Evolutionary conservation across 169 alveolate species (phyloP), one percentile per base, ranked within the genome.

Genomic region (Condylostoma magnum): DNA sequence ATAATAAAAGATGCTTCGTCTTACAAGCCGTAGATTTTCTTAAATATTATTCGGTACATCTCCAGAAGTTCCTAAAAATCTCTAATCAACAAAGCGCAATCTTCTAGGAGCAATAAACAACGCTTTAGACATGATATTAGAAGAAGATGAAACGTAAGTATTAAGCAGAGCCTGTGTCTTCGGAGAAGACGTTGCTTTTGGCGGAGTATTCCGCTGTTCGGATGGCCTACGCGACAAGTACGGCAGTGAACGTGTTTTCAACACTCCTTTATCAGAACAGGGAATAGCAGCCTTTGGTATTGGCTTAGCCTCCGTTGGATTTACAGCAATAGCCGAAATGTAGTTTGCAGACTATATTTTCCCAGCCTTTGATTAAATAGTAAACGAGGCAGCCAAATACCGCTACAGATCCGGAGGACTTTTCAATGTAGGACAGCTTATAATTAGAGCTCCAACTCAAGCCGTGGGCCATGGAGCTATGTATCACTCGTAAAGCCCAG

Each of bases 111-210:
- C 99, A 22, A 92, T 96, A 55, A 90, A 90, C 83, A 92, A 95
- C 55, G 97, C 99, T 34, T 80, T 96, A 77, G 98, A 95, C 83
- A 90, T 92, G 33, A 96, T 95, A 25, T 76, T 96, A 87, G 95
- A 85, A 53, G 85, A 90, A 22, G 98, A 96, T 75, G 91, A 96
- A 71, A 89, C 90, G 95, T 90, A 83, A 33, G 88, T 79, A 12
- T 28, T 47, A 43, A 30, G 25, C 67, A 76, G 82, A 18, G 79
- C 79, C 10, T 77, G 77, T 57, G 80, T 97, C 31, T 95, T 97
- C 80, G 99, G 99, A 53, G 99, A 97, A 80, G 99, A 97, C 79
- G 99, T 97, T 36, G 98, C 98, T 22, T 97, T 97, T 77, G 99
- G 99, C n/a, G 99, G 99, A 0, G 99, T 97, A 5, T 97, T 97